phyloP scores from a whole-genome alignment of 768 basidiomycete genomes.

The Mycena sanguinolenta region DNA sequence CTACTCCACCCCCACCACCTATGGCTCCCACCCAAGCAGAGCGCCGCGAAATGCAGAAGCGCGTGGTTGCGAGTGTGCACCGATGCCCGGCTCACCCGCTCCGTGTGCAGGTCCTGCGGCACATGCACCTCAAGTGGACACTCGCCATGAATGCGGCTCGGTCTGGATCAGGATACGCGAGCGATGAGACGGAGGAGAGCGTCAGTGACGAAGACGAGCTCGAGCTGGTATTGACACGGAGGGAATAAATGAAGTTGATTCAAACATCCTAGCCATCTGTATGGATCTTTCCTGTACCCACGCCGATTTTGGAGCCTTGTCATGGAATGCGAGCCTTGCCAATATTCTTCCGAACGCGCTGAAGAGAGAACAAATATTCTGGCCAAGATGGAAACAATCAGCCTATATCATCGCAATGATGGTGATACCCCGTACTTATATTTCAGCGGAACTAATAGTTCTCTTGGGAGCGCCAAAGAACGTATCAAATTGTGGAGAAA shows the following conservation, averaged over 20 bases:
- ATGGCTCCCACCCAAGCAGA: neutral
- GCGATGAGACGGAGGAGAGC: slow-evolving; percentile 22
- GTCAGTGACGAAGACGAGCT: slow-evolving; percentile 30
- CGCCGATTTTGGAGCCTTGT: too few species aligned
- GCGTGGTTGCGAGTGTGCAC: slow-evolving; percentile 26
- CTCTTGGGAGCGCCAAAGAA: too few species aligned
- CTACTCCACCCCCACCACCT: neutral
- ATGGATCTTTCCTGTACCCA: too few species aligned
- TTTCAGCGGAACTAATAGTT: too few species aligned
- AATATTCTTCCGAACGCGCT: too few species aligned
- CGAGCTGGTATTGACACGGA: slow-evolving; percentile 11
- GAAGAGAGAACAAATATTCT: too few species aligned
- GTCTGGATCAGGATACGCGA: slow-evolving; percentile 21
- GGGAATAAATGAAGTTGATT: neutral
- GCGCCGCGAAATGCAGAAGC: slow-evolving; percentile 31
- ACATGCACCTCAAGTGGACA: slow-evolving; percentile 36
- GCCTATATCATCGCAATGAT: too few species aligned
- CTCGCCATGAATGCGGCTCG: slow-evolving; percentile 17
- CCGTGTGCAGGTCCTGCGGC: slow-evolving; percentile 33
- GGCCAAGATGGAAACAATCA: too few species aligned
- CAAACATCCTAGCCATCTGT: neutral
- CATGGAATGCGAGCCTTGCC: too few species aligned
- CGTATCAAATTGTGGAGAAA: too few species aligned
- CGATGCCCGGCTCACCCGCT: slow-evolving; percentile 26
- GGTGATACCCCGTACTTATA: too few species aligned